Conservation (phyloP, 345 rosid genomes). For the Aquilaria yunnanensis region DNA sequence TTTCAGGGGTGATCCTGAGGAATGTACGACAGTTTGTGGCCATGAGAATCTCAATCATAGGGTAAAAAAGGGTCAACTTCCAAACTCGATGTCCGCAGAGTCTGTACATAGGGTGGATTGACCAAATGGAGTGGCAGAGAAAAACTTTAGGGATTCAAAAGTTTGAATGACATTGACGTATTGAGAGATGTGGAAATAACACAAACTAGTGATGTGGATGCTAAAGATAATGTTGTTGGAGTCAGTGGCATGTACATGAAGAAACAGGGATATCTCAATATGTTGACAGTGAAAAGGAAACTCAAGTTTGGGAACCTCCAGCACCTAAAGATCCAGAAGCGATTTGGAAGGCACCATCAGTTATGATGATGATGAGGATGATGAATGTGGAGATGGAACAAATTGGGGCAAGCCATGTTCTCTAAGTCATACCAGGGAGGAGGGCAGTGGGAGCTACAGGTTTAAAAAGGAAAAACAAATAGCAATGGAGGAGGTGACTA, state of each 20-base stretch:
- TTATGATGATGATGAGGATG: conserved; percentile 54
- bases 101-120: conserved; percentile 23
- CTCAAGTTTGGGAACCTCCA: conserved; percentile 75
- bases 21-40: conserved; percentile 26
- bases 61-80: conserved; percentile 20
- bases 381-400: conserved; percentile 62
- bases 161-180: conserved; percentile 19
- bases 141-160: conserved; percentile 17
- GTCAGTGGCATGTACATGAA: conserved; percentile 19
- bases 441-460: conserved; percentile 30
- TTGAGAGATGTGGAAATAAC: conserved; percentile 36
- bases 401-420: conserved; percentile 58
- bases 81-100: conserved; percentile 22
- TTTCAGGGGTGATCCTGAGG: conserved; percentile 55
- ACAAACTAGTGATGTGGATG: conserved; percentile 25
- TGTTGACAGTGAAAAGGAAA: conserved; percentile 28
- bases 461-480: conserved; percentile 51
- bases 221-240: conserved; percentile 21
- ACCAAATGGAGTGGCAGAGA: conserved; percentile 23
- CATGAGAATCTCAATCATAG: conserved; percentile 28
- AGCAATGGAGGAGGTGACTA: conserved; percentile 54
- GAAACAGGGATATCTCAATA: conserved; percentile 21
- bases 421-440: conserved; percentile 37
- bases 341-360: conserved; percentile 50
- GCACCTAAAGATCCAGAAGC: conserved; percentile 64